Conservation (phyloP, 495 filamentous ascomycete genomes). For the Talaromyces wortmannii region DNA sequence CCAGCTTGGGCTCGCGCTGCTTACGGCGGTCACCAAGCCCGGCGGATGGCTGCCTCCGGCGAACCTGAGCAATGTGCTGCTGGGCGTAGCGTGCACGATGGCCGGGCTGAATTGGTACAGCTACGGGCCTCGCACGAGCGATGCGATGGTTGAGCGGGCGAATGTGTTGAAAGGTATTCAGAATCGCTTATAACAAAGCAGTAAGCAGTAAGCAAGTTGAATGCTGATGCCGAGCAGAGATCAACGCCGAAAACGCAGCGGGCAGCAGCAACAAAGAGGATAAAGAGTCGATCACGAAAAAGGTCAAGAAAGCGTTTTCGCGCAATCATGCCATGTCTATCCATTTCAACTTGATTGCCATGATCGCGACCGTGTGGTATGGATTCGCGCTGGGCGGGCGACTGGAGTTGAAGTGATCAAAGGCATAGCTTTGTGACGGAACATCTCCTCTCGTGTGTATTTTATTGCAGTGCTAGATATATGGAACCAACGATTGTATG, state of each 20-base stretch:
- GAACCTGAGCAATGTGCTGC: constrained; percentile 23
- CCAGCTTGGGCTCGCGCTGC: constrained; percentile 33
- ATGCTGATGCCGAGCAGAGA: not conserved
- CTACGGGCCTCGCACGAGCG: constrained; percentile 40
- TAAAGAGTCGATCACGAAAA: constrained; percentile 1
- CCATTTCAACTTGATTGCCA: constrained; percentile 45
- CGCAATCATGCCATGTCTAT: constrained; percentile 48
- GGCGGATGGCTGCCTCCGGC: constrained; percentile 29
- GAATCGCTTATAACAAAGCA: no score
- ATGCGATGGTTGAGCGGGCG: constrained; percentile 31
- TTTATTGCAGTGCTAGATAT: no score
- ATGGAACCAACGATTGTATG: no score
- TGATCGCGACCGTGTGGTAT: constrained; percentile 44
- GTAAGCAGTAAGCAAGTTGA: not conserved
- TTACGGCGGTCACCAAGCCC: constrained; percentile 40
- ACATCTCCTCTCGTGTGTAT: not conserved
- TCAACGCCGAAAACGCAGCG: constrained; percentile 10
- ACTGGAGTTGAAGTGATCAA: not conserved
- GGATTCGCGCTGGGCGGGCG: constrained; percentile 31
- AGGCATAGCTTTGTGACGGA: no score
- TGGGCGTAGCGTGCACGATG: constrained; percentile 27
- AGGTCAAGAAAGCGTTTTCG: constrained; percentile 36
- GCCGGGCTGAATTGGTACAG: constrained; percentile 39
- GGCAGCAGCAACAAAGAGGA: constrained; percentile 3
- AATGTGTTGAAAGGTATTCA: constrained; percentile 31